Base-by-base conservation (phyloP, 2,329 filamentous ascomycete species). In the Epichloe gansuensis region DNA sequence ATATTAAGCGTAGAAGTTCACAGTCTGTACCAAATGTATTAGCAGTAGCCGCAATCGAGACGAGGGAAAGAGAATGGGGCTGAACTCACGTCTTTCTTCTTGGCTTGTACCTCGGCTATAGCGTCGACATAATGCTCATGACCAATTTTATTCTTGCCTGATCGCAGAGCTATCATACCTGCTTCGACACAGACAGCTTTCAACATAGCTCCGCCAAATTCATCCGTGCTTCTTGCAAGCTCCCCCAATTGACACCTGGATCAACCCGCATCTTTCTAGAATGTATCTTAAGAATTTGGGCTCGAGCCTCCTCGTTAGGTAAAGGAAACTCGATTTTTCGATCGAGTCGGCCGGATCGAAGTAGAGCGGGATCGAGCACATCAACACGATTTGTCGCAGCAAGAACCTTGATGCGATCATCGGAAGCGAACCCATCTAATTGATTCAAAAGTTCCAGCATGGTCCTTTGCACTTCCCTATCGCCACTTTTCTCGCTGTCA, bases 61-160 rank as follows among this genome's bases (percentile, higher is more conserved):
- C 9, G 6, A 6, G 13, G 34, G 8, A 13, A 6, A 4, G 21
- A n/a, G 15, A n/a, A 21, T 25, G 15, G 35, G 15, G 15, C 3
- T 5, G 48, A 21, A 39, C 78, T 74, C 62, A 81, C 78, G 58
- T 94, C 89, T 81, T 94, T 94, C 86, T 95, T 95, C 84, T 95
- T 85, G 57, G 86, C 84, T 70, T 91, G 89, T 62, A 98, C 93
- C 72, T 98, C 93, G 39, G 90, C 81, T 69, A 98, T 97, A 56
- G 93, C 93, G 75, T 98, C 93, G 49, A 98, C 93, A 66, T 97
- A 98, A 71, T 98, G 89, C 75, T 98, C 93, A 68, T 98, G 93
- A 55, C 86, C 87, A 65, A 98, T 93, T 80, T 96, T 96, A 72
- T 85, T 90, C 77, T 95, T 91, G 56, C 93, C 93, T 69, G 85